Conservation (phyloP, 1,284 basidiomycete species). For the Chondrostereum purpureum region DNA sequence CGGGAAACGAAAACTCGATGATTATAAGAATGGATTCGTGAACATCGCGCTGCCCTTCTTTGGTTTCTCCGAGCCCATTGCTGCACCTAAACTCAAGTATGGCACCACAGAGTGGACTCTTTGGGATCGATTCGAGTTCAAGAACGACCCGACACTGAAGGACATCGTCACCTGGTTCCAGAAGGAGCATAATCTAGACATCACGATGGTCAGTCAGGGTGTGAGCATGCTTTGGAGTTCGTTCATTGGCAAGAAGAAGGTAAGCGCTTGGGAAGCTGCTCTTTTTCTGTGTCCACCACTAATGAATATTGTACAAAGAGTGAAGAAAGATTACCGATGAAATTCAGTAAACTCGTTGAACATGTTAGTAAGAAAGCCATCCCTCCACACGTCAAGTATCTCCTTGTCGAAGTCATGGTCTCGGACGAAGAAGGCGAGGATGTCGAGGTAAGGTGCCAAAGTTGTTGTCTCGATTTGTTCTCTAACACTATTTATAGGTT, state of each 20-base stretch:
- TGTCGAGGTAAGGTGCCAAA: constrained; percentile 58
- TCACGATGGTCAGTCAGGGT: constrained; percentile 95
- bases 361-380: constrained; percentile 91
- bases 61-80: constrained; percentile 97
- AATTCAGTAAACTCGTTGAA: constrained; percentile 88
- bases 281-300: constrained; percentile 10
- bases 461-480: neutral
- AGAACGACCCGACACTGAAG: constrained; percentile 82
- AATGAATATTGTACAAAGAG: constrained; percentile 41
- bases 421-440: constrained; percentile 87
- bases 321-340: constrained; percentile 83
- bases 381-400: constrained; percentile 71
- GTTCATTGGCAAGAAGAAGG: constrained; percentile 90
- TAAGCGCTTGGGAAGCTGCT: constrained; percentile 22
- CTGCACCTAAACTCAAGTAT: constrained; percentile 88
- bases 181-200: constrained; percentile 78
- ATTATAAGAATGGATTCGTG: constrained; percentile 98
- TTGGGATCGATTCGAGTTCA: constrained; percentile 96
- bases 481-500: constrained; percentile 37
- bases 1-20: constrained; percentile 86
- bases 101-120: constrained; percentile 90
- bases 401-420: constrained; percentile 93
- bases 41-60: constrained; percentile 99
- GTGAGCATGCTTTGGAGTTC: constrained; percentile 98
- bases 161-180: constrained; percentile 86